Base-by-base conservation (phyloP, 371 early-diverging fungal genomes). In the Choanephora cucurbitarum region DNA sequence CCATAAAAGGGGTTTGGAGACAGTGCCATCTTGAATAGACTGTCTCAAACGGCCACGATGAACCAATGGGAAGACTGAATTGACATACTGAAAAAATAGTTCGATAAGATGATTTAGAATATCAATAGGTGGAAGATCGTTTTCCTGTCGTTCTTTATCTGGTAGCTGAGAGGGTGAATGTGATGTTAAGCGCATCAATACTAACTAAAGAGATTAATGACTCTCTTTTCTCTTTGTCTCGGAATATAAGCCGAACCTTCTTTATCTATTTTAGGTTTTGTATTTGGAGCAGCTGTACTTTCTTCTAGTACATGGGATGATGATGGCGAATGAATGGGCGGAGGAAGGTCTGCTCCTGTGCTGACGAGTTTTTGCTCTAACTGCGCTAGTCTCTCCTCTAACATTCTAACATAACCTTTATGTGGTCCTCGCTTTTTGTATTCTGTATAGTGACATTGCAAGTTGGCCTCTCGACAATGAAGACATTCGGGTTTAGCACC, bases 351-450 rank as follows among this genome's bases (percentile, higher is more conserved):
- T 6, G 14, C 50, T 17, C 52, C 69, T 22, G 41, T 43, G 18
- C 37, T 67, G 47, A 66, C 18, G n/a, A 88, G 63, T 33, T 85
- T 69, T 45, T 74, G 73, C 62, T 89, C 90, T 61, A 87, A 72
- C 55, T 81, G 82, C 44, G 76, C 83, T 31, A 91, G 69, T 44
- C 89, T 77, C 57, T 79, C 81, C 57, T 91, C 91, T 15, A 91
- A 69, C 22, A 83, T 69, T 41, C 88, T 87, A 15, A 89, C 88
- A 50, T 89, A 87, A 10, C 92, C 92, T 60, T 90, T 89, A 24
- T 90, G 83, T 19, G 90, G 92, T 0, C 90, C 90, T n/a, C 92
- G 81, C 57, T 89, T 89, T 55, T 87, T 88, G 50, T 81, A 83
- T n/a, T 87, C 82, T 5, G 84, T 77, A 64, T 88, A 93, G 37